Base-by-base conservation (phyloP, 805 yeast genomes). In the Candida anglica region DNA sequence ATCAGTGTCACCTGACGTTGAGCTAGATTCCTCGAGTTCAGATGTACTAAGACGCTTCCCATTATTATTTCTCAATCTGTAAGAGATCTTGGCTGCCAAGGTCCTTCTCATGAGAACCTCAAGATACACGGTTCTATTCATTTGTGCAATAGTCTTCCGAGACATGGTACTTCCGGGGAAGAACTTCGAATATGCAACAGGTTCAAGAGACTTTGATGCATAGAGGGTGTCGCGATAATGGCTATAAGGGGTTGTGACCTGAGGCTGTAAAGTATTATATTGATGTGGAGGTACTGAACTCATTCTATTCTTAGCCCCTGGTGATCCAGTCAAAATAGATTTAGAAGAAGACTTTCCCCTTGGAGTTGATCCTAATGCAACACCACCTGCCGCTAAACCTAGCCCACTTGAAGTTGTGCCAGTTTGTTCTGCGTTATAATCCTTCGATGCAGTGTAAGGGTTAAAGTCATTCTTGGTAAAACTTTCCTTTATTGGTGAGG, bases 31-130 rank as follows among this genome's bases (percentile, higher is more conserved):
- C 5, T 24, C 28, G 5, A 25, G 20, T 17, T 32, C 34, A 11
- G 35, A 25, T 2, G 36, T 13, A 9, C 24, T 21, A n/a, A 33
- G 27, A 16, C 32, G 21, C 16, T 13, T 22, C 11, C 23, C 23
- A 9, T 45, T 44, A 28, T 37, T 38, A 22, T 53, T 54, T 13
- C 38, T 37, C 30, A 66, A 46, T 26, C 72, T 40, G 38, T 52
- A 66, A 3, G 48, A 62, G 16, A 66, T 52, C 44, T 66, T 66
- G 5, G 69, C 71, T 21, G 69, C 64, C 41, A 65, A 42, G 1
- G 71, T 66, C 36, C 69, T 44, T 37, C 71, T 52, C n/a, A 66
- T 35, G 27, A 66, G 48, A 5, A 63, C 38, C 34, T 66, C 73
- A 19, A 63, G 48, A n/a, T 62, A 45, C 0, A 66, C 30, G 34